These are phyloP conservation scores for Ganoderma meredithae DNA, from an alignment of 1,284 basidiomycete species.

Conservation along the genomic window DNA sequence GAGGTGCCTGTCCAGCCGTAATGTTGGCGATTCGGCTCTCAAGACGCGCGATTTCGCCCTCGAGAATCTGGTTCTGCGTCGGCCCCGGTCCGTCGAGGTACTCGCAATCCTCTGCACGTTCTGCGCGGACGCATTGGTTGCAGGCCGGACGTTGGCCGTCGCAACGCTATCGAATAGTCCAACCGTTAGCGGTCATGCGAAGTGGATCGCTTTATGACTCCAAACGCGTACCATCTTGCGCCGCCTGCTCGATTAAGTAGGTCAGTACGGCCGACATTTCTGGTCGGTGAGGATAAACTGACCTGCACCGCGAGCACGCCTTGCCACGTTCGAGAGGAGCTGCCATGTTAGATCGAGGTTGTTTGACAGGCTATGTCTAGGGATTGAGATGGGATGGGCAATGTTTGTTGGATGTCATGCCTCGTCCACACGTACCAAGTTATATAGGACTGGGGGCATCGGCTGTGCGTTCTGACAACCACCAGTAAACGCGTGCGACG, in stretches of 20 bases:
- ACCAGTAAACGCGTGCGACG: conserved; percentile 9
- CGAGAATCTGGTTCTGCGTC: conserved; percentile 40
- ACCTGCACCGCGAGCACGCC: conserved; percentile 44
- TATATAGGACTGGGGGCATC: conserved; percentile 18
- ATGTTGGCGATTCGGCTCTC: conserved; percentile 40
- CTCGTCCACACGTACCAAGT: neutral
- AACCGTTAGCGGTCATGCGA: neutral
- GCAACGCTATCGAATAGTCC: conserved; percentile 34
- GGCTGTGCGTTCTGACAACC: conserved; percentile 22
- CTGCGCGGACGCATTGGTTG: conserved; percentile 38
- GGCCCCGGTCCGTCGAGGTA: conserved; percentile 40
- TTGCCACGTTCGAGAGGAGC: conserved; percentile 41
- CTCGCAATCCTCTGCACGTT: conserved; percentile 41
- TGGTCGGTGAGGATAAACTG: neutral
- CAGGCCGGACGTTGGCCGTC: conserved; percentile 42
- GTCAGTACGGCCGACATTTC: neutral
- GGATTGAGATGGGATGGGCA: conserved; percentile 4
- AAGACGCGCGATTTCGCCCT: conserved; percentile 36
- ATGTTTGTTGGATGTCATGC: conserved; percentile 10
- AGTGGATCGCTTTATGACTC: too few species aligned
- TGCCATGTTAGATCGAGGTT: conserved; percentile 19
- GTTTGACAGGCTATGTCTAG: neutral
- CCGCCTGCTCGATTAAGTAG: conserved; percentile 29
- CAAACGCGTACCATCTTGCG: conserved; percentile 40
- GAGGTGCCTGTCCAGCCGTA: conserved; percentile 30